phyloP scores from a whole-genome alignment of 768 basidiomycete genomes.

The Trametes meyenii region DNA sequence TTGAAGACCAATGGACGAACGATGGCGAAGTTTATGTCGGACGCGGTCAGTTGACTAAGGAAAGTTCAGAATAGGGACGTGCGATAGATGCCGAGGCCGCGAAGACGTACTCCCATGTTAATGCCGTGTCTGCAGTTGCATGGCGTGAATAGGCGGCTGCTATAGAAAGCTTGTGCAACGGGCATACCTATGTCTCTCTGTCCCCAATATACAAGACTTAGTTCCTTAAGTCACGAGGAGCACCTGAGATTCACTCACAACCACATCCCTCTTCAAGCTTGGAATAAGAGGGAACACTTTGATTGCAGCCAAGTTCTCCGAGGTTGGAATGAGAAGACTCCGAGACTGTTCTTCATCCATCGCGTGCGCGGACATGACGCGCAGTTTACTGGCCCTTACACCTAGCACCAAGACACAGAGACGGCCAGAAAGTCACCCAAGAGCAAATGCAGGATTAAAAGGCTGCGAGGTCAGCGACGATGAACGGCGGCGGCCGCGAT shows the following conservation, averaged over 20 bases:
- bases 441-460: not conserved
- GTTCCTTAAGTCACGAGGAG: not conserved
- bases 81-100: slow-evolving; percentile 11
- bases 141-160: not conserved
- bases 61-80: not conserved
- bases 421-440: not conserved
- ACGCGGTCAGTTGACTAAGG: slow-evolving; percentile 74
- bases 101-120: slow-evolving; percentile 77
- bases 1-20: slow-evolving; percentile 78
- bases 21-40: slow-evolving; percentile 81
- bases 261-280: slow-evolving; percentile 67
- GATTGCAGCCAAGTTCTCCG: slow-evolving; percentile 60
- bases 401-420: too few species aligned
- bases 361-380: not conserved
- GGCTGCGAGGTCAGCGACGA: not conserved
- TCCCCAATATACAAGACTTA: not conserved
- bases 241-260: slow-evolving; percentile 47
- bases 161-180: slow-evolving; percentile 2
- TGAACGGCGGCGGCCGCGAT: not conserved
- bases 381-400: too few species aligned
- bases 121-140: slow-evolving; percentile 55
- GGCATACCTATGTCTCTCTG: slow-evolving; percentile 34
- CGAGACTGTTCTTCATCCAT: slow-evolving; percentile 31
- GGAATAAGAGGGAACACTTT: slow-evolving; percentile 84
- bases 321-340: slow-evolving; percentile 53